Conservation (phyloP, 2,329 filamentous ascomycete genomes). For the Penicillium fuscoglaucum region DNA sequence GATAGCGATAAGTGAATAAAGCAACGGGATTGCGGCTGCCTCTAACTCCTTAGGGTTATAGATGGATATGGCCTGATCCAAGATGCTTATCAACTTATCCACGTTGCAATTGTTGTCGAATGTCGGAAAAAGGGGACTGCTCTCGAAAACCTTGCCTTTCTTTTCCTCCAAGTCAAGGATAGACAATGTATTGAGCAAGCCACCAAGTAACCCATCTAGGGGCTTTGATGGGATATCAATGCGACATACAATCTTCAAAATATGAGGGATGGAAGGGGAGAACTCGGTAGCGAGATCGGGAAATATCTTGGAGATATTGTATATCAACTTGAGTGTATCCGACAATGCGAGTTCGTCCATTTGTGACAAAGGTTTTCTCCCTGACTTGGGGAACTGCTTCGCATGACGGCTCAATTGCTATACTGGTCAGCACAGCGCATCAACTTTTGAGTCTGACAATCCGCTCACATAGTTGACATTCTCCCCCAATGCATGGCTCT, state of each 20-base stretch:
- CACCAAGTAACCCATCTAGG: slow-evolving; percentile 69
- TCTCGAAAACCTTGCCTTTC: slow-evolving; percentile 47
- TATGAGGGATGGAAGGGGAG: slow-evolving; percentile 64
- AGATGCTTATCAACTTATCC: slow-evolving; percentile 66
- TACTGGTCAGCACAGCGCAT: slow-evolving; percentile 19
- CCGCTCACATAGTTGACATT: slow-evolving; percentile 58
- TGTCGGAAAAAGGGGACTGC: slow-evolving; percentile 65
- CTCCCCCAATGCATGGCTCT: slow-evolving; percentile 65
- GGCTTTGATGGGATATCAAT: slow-evolving; percentile 64
- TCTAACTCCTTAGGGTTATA: slow-evolving; percentile 74
- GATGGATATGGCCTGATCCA: slow-evolving; percentile 63
- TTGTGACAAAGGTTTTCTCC: slow-evolving; percentile 35
- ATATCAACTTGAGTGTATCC: slow-evolving; percentile 84
- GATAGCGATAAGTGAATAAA: slow-evolving; percentile 72
- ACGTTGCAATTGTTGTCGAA: slow-evolving; percentile 60
- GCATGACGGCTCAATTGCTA: slow-evolving; percentile 70
- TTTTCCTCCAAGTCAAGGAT: slow-evolving; percentile 70
- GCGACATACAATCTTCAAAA: slow-evolving; percentile 68
- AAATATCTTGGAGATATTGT: slow-evolving; percentile 80
- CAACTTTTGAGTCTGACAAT: not conserved
- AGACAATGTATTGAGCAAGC: slow-evolving; percentile 76
- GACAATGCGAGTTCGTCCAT: slow-evolving; percentile 76
- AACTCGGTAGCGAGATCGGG: slow-evolving; percentile 64
- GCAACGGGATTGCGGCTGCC: slow-evolving; percentile 65
- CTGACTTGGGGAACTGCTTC: slow-evolving; percentile 51